Base-by-base conservation (phyloP, 352 stramenopile species). In the Discostella stelligera region DNA sequence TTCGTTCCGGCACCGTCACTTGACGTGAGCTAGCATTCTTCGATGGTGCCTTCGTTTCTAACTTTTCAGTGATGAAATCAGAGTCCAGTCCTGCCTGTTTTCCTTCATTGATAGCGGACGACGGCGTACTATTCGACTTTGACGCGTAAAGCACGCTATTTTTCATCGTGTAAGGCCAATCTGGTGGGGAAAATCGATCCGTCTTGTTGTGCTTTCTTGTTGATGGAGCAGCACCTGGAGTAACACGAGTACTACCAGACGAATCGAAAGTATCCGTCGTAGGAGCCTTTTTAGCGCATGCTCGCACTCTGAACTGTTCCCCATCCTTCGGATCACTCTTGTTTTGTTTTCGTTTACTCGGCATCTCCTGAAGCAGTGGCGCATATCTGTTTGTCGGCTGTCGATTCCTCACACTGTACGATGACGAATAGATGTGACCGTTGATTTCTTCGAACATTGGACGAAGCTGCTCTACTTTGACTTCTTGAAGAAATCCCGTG, bases 381-480 rank as follows among this genome's bases (percentile, higher is more conserved):
- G 50, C 16, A 61, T 60, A 77, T 37, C 53, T 13, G 16, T 61
- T 30, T 8, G 53, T 63, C 21, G 49, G 32, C 32, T 39, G 50
- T 46, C 71, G 23, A 21, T 66, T 53, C 53, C 71, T 72, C 50
- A 39, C 67, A 30, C 55, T 67, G n/a, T 46, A 66, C 14, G 25
- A 18, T 16, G 63, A 61, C 30, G 27, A 53, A 7, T 52, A 5
- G 8, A 49, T 3, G 2, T 61, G 16, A 20, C 54, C 66, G 48
- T 56, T 54, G 11, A 32, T 39, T 14, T 68, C 66, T 20, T 71
- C 50, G 69, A 66, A 69, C 56, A 80, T 80, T n/a, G 64, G 56
- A 18, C 60, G 32, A 27, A 80, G 65, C 13, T 69, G 41, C 46
- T 67, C 37, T 4, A 74, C 23, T 23, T 67, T 50, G 13, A 74